Evolutionary conservation across 1,284 basidiomycete species (phyloP).

Genomic region (Tilletia walkeri): DNA sequence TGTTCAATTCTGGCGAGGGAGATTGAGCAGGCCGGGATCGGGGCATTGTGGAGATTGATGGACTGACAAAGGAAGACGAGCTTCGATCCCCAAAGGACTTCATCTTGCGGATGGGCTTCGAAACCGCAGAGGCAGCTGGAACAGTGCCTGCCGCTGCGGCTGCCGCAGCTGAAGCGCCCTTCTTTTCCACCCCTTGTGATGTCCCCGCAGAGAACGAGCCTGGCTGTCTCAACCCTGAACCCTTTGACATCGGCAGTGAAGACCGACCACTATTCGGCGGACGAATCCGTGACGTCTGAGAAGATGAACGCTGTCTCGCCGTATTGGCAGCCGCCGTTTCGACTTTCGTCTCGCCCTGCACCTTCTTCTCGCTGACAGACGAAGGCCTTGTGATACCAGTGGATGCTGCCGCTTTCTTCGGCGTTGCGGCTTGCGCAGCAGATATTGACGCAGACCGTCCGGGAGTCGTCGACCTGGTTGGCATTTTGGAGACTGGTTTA

Average conservation of each 20-base stretch:
- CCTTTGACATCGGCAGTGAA: not conserved
- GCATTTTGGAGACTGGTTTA: no score
- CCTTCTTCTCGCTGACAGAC: no score
- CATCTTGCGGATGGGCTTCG: constrained; percentile 16
- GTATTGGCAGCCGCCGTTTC: not conserved
- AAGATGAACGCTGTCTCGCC: not conserved
- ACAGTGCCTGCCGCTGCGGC: no score
- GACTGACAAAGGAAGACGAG: constrained; percentile 12
- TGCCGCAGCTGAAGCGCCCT: not conserved
- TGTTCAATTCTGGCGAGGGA: not conserved
- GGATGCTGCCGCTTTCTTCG: no score
- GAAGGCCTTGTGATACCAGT: no score
- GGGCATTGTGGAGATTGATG: constrained; percentile 13
- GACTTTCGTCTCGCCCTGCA: no score
- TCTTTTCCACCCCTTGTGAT: no score
- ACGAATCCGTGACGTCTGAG: not conserved
- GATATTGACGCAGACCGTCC: no score
- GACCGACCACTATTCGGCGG: not conserved
- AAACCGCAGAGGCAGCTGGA: not conserved
- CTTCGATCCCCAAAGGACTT: constrained; percentile 17
- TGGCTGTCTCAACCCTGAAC: not conserved
- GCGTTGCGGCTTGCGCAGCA: no score
- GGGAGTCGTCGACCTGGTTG: no score
- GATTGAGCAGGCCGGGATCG: not conserved
- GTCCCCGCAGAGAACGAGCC: not conserved